Conservation (phyloP, 2,329 filamentous ascomycete species). For the Shiraia sp. region DNA sequence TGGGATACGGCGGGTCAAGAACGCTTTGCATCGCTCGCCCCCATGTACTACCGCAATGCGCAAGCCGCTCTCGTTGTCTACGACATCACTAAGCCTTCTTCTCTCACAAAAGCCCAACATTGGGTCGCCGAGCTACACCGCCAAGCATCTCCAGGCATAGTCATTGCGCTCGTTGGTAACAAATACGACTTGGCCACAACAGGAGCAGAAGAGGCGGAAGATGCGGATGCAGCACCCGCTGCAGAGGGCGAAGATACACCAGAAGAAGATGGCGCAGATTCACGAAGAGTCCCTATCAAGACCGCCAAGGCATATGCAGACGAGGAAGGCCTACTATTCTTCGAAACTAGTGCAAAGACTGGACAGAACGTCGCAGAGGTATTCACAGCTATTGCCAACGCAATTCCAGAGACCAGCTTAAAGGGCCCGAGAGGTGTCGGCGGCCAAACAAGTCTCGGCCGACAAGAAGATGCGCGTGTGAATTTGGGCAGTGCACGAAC, state of each 20-base stretch:
- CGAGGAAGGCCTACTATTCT: constrained; percentile 91
- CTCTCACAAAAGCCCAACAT: constrained; percentile 94
- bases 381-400: constrained; percentile 97
- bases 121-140: constrained; percentile 98
- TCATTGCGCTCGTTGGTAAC: constrained; percentile 96
- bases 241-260: constrained; percentile 54
- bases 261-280: constrained; percentile 70
- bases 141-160: constrained; percentile 93
- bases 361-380: constrained; percentile 93
- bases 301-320: constrained; percentile 93
- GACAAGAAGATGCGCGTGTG: constrained; percentile 70
- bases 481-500: constrained; percentile 76
- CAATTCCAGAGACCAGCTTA: constrained; percentile 93
- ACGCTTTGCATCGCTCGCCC: constrained; percentile 92
- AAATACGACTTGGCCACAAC: constrained; percentile 73
- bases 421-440: constrained; percentile 77
- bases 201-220: constrained; percentile 50
- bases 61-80: constrained; percentile 98
- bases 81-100: constrained; percentile 95
- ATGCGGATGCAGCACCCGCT: constrained; percentile 52
- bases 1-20: constrained; percentile 99
- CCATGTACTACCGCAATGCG: constrained; percentile 99
- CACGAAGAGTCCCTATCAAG: constrained; percentile 84
- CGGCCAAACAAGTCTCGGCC: constrained; percentile 61
- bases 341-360: constrained; percentile 97